Base-by-base conservation (phyloP, 371 early-diverging fungal genomes). In the Batrachochytrium dendrobatidis region DNA sequence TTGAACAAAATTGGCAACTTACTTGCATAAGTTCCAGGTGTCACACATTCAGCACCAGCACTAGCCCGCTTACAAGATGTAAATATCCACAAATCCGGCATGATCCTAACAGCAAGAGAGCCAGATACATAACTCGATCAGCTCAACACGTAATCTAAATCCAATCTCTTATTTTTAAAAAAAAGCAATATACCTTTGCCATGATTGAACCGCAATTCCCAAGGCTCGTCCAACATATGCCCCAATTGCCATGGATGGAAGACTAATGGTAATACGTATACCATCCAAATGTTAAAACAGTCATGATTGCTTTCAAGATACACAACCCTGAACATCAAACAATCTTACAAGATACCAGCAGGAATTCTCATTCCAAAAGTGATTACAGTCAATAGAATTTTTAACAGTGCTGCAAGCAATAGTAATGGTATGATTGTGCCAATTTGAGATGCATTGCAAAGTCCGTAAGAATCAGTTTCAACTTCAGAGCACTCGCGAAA, bases 221-320 rank as follows among this genome's bases (percentile, higher is more conserved):
- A 95, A 68, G 58, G 90, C 85, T 29, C 98, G 81, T 1, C 98
- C 98, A 58, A 90, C 85, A 33, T 85, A 76, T 0, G 97, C 97
- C 17, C 98, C 98, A 31, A 94, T 81, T 15, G 91, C 91, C 82
- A 98, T 87, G 22, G 89, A 84, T 0, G 97, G 97, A 17, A 95
- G 80, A 71, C 69, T 65, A n/a, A 22, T 18, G 48, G 39, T 15
- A 15, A 39, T 39, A 39, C n/a, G n/a, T n/a, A n/a, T n/a, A n/a
- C n/a, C n/a, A n/a, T n/a, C n/a, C n/a, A n/a, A n/a, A n/a, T n/a
- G n/a, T n/a, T n/a, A n/a, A n/a, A n/a, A n/a, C n/a, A n/a, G n/a
- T n/a, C n/a, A n/a, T n/a, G n/a, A n/a, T n/a, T n/a, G n/a, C n/a
- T n/a, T n/a, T n/a, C n/a, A n/a, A n/a, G n/a, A n/a, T n/a, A n/a